phyloP scores from a whole-genome alignment of 2,329 filamentous ascomycete genomes.

The Karstenula rhodostoma region DNA sequence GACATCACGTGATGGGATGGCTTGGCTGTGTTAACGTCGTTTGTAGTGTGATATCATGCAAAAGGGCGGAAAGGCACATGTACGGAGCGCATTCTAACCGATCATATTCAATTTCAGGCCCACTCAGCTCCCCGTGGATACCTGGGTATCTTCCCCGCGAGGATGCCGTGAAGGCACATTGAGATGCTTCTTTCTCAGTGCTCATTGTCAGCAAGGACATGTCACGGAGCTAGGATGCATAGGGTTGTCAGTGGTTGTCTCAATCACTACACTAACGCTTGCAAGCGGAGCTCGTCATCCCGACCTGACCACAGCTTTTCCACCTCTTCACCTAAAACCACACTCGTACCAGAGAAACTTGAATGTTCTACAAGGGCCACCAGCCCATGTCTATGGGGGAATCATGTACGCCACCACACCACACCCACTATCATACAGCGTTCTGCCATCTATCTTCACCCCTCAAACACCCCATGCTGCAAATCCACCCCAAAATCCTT shows the following conservation, averaged over 20 bases:
- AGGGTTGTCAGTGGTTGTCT: too few species aligned
- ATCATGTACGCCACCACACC: neutral
- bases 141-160: too few species aligned
- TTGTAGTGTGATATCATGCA: neutral
- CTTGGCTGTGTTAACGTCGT: slow-evolving; percentile 3
- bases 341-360: neutral
- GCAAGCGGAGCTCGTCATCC: neutral
- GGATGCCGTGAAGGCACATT: too few species aligned
- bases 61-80: neutral
- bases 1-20: slow-evolving; percentile 24
- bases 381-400: slow-evolving; percentile 9
- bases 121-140: too few species aligned
- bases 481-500: slow-evolving; percentile 92
- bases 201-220: too few species aligned
- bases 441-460: slow-evolving; percentile 55
- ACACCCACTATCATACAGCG: slow-evolving; percentile 9
- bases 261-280: too few species aligned
- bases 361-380: neutral
- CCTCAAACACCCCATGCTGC: slow-evolving; percentile 87
- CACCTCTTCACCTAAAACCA: too few species aligned
- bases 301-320: too few species aligned
- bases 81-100: too few species aligned
- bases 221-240: too few species aligned
- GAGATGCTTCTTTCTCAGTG: too few species aligned
- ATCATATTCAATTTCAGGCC: too few species aligned